A percentile compares a stretch with the other conserved stretches of the same genome.
These are phyloP conservation scores for Xylariaceae sp. DNA, from an alignment of 2,329 filamentous ascomycete species.

Conservation along the genomic window DNA sequence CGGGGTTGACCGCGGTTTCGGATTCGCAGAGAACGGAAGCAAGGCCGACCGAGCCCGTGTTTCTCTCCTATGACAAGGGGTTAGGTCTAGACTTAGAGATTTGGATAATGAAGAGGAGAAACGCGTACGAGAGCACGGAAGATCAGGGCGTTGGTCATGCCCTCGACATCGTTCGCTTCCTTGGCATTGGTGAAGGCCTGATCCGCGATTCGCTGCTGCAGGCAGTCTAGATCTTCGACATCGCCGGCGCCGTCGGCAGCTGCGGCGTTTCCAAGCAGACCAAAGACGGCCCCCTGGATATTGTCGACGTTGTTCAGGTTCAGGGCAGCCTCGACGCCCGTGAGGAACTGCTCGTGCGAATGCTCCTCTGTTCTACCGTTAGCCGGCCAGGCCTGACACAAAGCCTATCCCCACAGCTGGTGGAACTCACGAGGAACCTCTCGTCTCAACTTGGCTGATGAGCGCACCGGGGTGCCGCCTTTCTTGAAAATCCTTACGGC, in stretches of 20 bases:
- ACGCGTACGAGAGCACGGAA: conserved; percentile 58
- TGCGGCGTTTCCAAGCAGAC: conserved; percentile 48
- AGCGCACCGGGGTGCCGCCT: conserved; percentile 8
- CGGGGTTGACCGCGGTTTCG: conserved; percentile 62
- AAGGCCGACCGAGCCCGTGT: conserved; percentile 60
- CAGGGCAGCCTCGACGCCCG: conserved; percentile 31
- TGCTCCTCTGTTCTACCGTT: conserved; percentile 34
- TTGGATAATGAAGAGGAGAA: conserved; percentile 50
- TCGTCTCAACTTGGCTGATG: conserved; percentile 32
- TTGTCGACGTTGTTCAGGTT: conserved; percentile 39
- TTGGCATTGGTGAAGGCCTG: conserved; percentile 65
- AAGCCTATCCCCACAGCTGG: neutral
- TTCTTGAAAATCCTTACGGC: conserved; percentile 29
- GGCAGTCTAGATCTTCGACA: conserved; percentile 46
- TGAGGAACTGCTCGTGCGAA: conserved; percentile 38
- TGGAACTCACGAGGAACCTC: conserved; percentile 38
- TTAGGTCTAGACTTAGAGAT: neutral
- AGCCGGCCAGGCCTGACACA: conserved; percentile 3
- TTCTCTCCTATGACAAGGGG: conserved; percentile 52
- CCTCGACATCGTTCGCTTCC: conserved; percentile 51
- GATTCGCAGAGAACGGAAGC: conserved; percentile 59
- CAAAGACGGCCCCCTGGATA: conserved; percentile 37
- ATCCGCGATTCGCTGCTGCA: conserved; percentile 55
- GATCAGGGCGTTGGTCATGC: conserved; percentile 57
- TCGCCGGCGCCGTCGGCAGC: conserved; percentile 47